Evolutionary conservation across 805 yeast genomes (phyloP).

Genomic region (Wickerhamiella occidentalis): DNA sequence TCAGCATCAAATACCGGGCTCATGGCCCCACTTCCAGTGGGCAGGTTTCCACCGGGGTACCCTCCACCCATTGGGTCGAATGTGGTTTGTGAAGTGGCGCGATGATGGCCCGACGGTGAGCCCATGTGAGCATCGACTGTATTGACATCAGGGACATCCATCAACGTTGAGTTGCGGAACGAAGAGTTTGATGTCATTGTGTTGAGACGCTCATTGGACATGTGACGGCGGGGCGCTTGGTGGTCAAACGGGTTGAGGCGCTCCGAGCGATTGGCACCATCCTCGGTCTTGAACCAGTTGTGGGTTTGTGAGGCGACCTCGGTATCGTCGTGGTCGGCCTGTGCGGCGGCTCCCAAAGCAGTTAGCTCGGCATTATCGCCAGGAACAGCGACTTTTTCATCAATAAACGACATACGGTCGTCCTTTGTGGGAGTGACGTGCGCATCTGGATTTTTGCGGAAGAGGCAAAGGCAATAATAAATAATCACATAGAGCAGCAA

Average conservation of each 20-base stretch:
- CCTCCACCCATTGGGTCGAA: constrained; percentile 5
- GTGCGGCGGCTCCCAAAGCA: constrained; percentile 74
- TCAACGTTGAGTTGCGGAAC: constrained; percentile 7
- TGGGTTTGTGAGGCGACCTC: constrained; percentile 37
- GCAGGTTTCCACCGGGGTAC: constrained; percentile 6
- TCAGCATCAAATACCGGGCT: constrained; percentile 2
- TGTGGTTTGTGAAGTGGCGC: constrained; percentile 9
- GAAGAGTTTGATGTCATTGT: constrained; percentile 12
- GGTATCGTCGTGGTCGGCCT: constrained; percentile 47
- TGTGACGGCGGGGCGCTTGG: constrained; percentile 5
- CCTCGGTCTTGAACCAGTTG: constrained; percentile 20
- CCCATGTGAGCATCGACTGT: constrained; percentile 5
- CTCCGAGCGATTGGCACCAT: constrained; percentile 4
- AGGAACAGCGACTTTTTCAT: constrained; percentile 31
- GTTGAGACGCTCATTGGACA: constrained; percentile 5
- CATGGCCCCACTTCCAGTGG: neutral
- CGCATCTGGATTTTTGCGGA: constrained; percentile 78
- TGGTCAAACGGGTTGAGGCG: constrained; percentile 8
- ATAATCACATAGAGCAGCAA: constrained; percentile 59
- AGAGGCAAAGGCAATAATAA: constrained; percentile 38
- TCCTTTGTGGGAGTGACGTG: constrained; percentile 81
- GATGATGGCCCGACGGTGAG: constrained; percentile 1
- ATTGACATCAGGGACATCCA: constrained; percentile 8
- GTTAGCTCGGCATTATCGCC: constrained; percentile 33
- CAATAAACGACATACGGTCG: constrained; percentile 74